Evolutionary conservation across 305 asterid species (phyloP).

Genomic region (Fraxinus platypoda): DNA sequence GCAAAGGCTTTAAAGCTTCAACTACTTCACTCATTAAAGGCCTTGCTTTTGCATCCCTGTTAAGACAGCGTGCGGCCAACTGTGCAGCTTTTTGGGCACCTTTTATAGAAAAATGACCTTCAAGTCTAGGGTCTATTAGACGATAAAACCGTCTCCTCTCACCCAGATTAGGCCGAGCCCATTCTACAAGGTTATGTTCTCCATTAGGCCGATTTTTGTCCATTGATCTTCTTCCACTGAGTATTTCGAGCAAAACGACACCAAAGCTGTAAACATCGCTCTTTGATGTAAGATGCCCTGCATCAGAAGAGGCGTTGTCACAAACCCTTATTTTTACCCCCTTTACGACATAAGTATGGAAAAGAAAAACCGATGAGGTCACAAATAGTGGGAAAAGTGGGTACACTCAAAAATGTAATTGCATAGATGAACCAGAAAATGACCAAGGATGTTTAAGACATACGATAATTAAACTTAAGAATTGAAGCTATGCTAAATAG

Average conservation of each 20-base stretch:
- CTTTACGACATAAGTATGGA: neutral
- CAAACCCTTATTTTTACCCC: neutral
- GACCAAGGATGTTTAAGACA: neutral
- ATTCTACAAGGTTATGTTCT: conserved; percentile 71
- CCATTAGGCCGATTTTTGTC: conserved; percentile 71
- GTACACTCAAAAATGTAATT: neutral
- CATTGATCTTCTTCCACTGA: conserved; percentile 72
- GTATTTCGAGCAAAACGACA: conserved; percentile 63
- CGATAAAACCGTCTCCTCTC: conserved; percentile 56
- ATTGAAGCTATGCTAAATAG: neutral
- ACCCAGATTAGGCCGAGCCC: conserved; percentile 69
- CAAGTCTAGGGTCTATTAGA: conserved; percentile 64
- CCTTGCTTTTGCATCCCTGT: conserved; percentile 57
- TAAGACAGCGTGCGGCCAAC: conserved; percentile 58
- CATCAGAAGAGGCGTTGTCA: conserved; percentile 1
- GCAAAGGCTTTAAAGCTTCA: conserved; percentile 63
- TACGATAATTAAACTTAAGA: neutral
- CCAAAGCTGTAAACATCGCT: conserved; percentile 73
- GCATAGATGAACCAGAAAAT: neutral
- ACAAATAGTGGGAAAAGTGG: neutral
- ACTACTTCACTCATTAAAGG: conserved; percentile 71
- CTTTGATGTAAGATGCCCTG: conserved; percentile 73
- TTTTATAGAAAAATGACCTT: conserved; percentile 66
- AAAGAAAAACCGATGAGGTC: neutral
- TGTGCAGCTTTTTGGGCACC: conserved; percentile 69